Conservation (phyloP, 495 filamentous ascomycete genomes). For the Hamigera avellanea region DNA sequence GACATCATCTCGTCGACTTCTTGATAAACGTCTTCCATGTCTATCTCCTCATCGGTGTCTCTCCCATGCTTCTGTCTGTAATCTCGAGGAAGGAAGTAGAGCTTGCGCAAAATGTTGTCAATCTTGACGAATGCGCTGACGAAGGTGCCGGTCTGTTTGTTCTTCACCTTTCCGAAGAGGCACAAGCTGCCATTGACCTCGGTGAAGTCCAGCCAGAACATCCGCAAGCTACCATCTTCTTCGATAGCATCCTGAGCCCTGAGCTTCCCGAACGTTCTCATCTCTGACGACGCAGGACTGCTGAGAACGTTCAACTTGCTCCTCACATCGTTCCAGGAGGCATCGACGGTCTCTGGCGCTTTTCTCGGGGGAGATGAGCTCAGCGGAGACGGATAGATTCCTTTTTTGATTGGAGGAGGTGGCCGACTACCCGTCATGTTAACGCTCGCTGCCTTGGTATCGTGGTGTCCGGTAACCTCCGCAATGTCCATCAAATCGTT, state of each 20-base stretch:
- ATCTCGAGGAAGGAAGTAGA: slow-evolving; percentile 85
- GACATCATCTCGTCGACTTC: slow-evolving; percentile 83
- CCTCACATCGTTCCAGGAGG: slow-evolving; percentile 88
- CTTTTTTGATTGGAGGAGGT: slow-evolving; percentile 61
- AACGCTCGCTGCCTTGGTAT: slow-evolving; percentile 55
- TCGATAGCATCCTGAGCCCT: slow-evolving; percentile 72
- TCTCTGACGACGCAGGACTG: slow-evolving; percentile 54
- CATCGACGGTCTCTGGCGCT: slow-evolving; percentile 50
- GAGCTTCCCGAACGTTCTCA: slow-evolving; percentile 61
- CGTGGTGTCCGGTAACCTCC: slow-evolving; percentile 52
- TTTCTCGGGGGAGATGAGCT: slow-evolving; percentile 65
- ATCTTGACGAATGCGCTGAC: slow-evolving; percentile 94
- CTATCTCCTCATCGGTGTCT: slow-evolving; percentile 68
- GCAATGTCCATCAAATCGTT: slow-evolving; percentile 82
- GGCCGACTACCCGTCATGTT: slow-evolving; percentile 82
- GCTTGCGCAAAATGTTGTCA: slow-evolving; percentile 85
- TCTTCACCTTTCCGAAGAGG: slow-evolving; percentile 91
- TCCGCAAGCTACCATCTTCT: slow-evolving; percentile 77
- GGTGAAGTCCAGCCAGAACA: slow-evolving; percentile 97
- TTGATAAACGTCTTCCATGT: slow-evolving; percentile 79
- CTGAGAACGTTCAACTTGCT: slow-evolving; percentile 76
- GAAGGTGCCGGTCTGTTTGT: slow-evolving; percentile 67
- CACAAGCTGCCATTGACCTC: slow-evolving; percentile 87
- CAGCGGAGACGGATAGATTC: slow-evolving; percentile 51
- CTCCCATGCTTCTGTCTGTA: slow-evolving; percentile 49